phyloP scores from a whole-genome alignment of 2,329 filamentous ascomycete genomes.

The Apiospora rasikravindrae region DNA sequence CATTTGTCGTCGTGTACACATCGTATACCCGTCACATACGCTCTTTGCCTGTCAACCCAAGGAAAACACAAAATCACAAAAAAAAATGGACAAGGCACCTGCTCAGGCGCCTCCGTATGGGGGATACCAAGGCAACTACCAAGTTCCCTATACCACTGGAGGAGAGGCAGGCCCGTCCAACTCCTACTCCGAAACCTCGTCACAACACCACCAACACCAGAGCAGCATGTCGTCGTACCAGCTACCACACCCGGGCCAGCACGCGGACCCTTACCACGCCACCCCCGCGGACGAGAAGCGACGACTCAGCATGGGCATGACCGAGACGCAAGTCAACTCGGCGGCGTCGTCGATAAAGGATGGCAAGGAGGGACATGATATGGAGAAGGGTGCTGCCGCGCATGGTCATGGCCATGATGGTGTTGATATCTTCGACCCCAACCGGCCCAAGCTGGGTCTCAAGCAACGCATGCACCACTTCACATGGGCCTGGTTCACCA shows the following conservation, averaged over 20 bases:
- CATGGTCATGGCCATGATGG: conserved; percentile 25
- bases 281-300: conserved; percentile 28
- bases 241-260: not conserved
- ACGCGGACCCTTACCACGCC: conserved; percentile 7
- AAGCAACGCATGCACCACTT: conserved; percentile 60
- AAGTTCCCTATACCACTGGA: not conserved
- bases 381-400: conserved; percentile 32
- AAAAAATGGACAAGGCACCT: conserved; percentile 6
- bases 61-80: conserved; percentile 1
- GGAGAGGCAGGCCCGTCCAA: conserved; percentile 2
- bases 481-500: conserved; percentile 76
- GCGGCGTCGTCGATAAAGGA: conserved; percentile 31
- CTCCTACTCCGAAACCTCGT: not conserved
- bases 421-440: conserved; percentile 37
- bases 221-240: not conserved
- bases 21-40: not conserved
- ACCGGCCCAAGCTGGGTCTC: conserved; percentile 46
- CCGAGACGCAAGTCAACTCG: conserved; percentile 29
- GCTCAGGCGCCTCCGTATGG: not conserved
- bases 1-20: not conserved
- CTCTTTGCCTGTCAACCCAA: not conserved
- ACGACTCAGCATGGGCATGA: conserved; percentile 22
- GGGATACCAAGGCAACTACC: not conserved
- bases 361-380: conserved; percentile 30
- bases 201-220: conserved; percentile 2